Percentiles rank a stretch among this genome's conserved stretches.
phyloP scores from a whole-genome alignment of 1,284 basidiomycete species.

The Peniophora sp. region DNA sequence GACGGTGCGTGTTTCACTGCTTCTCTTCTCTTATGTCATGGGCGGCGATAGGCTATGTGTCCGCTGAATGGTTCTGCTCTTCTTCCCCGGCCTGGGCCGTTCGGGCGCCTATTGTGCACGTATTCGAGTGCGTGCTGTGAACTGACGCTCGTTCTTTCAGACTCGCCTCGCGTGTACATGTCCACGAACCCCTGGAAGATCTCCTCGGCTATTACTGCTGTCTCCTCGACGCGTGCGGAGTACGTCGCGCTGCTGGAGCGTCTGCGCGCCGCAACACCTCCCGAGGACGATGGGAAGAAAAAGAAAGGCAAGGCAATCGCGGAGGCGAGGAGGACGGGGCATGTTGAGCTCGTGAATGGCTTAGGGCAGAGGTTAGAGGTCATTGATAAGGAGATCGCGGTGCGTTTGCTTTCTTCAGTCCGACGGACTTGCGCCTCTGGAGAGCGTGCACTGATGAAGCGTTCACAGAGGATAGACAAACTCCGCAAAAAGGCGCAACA shows the following conservation, averaged over 20 bases:
- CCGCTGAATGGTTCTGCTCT: slow-evolving; percentile 10
- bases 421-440: not conserved
- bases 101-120: not conserved
- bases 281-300: slow-evolving; percentile 26
- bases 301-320: no score
- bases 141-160: slow-evolving; percentile 32
- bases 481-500: slow-evolving; percentile 63
- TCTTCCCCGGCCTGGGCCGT: not conserved
- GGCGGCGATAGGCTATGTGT: slow-evolving; percentile 52
- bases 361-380: slow-evolving; percentile 55
- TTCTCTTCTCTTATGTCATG: slow-evolving; percentile 44
- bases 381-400: slow-evolving; percentile 61
- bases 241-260: slow-evolving; percentile 54
- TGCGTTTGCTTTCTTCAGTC: slow-evolving; percentile 30
- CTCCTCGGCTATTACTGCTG: slow-evolving; percentile 59
- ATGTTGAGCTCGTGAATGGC: slow-evolving; percentile 48
- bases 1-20: slow-evolving; percentile 63
- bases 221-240: slow-evolving; percentile 63
- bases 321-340: slow-evolving; percentile 32
- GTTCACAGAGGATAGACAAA: slow-evolving; percentile 55
- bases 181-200: slow-evolving; percentile 85
- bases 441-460: slow-evolving; percentile 18
- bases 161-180: slow-evolving; percentile 70
- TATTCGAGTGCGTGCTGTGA: slow-evolving; percentile 14
- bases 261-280: slow-evolving; percentile 45